phyloP scores from a whole-genome alignment of 129 eudicot genomes.

The Helichrysum umbraculigerum region DNA sequence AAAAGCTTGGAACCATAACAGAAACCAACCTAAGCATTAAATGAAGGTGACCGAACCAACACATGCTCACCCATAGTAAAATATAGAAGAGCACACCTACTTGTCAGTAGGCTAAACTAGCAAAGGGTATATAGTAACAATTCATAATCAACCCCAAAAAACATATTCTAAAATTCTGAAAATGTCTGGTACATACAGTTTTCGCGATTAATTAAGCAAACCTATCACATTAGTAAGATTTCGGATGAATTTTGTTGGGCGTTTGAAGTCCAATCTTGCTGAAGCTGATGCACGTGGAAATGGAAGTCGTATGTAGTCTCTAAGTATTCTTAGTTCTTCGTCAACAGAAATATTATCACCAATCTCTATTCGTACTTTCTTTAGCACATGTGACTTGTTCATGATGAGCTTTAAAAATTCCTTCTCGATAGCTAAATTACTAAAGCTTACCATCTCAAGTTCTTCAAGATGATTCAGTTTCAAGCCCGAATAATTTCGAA shows the following conservation, averaged over 20 bases:
- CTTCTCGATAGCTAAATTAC: neutral
- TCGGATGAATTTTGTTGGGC: neutral
- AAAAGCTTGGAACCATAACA: no score
- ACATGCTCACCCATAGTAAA: no score
- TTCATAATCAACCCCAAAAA: no score
- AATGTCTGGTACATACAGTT: no score
- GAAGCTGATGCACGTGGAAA: conserved; percentile 9
- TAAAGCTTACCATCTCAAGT: neutral
- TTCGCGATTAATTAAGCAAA: no score
- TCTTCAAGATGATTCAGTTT: neutral
- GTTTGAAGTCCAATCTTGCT: neutral
- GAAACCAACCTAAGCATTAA: no score
- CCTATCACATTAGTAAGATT: neutral
- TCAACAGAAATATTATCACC: neutral
- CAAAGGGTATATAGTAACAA: no score
- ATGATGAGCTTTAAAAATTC: conserved; percentile 17
- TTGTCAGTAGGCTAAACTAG: no score
- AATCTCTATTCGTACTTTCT: neutral
- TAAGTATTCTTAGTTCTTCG: neutral
- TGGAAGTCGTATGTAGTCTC: neutral
- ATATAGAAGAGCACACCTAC: no score
- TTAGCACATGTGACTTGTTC: neutral
- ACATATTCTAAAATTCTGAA: no score
- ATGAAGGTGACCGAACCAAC: no score
- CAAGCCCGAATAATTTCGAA: neutral